Percentiles rank a stretch among this genome's conserved stretches.
Evolutionary conservation across 2,329 filamentous ascomycete genomes (phyloP).

Genomic region (Harringtonia lauricola): DNA sequence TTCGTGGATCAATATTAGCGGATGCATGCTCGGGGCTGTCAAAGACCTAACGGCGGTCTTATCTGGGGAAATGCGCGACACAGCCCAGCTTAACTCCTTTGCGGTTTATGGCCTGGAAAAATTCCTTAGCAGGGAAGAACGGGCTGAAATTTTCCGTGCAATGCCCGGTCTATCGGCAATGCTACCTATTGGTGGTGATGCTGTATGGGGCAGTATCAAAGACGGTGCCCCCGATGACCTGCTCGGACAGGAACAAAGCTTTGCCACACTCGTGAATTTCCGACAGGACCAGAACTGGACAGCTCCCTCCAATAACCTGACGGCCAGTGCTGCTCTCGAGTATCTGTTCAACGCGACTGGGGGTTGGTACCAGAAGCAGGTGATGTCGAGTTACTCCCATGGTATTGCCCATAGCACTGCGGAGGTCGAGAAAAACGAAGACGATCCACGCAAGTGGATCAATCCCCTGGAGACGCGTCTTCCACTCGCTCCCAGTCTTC

Average conservation of each 20-base stretch:
- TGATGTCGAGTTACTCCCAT: conserved; percentile 70
- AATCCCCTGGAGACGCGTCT: conserved; percentile 87
- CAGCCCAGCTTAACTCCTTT: conserved; percentile 89
- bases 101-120: conserved; percentile 95
- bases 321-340: conserved; percentile 61
- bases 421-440: conserved; percentile 74
- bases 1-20: conserved; percentile 96
- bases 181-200: conserved; percentile 87
- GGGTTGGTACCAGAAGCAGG: conserved; percentile 70
- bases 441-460: conserved; percentile 76
- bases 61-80: conserved; percentile 97
- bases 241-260: conserved; percentile 61
- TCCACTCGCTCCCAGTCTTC: conserved; percentile 77
- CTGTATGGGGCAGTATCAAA: conserved; percentile 77
- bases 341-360: conserved; percentile 74
- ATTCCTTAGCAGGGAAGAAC: conserved; percentile 81
- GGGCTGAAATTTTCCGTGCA: conserved; percentile 85
- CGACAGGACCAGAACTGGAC: conserved; percentile 53
- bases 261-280: conserved; percentile 79
- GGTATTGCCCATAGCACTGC: conserved; percentile 70
- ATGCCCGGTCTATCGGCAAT: conserved; percentile 97
- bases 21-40: conserved; percentile 90
- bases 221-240: conserved; percentile 82
- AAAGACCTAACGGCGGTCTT: conserved; percentile 86
- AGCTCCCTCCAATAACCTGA: conserved; percentile 63